Conservation (phyloP, 805 yeast genomes). For the Myxozyma neglecta region DNA sequence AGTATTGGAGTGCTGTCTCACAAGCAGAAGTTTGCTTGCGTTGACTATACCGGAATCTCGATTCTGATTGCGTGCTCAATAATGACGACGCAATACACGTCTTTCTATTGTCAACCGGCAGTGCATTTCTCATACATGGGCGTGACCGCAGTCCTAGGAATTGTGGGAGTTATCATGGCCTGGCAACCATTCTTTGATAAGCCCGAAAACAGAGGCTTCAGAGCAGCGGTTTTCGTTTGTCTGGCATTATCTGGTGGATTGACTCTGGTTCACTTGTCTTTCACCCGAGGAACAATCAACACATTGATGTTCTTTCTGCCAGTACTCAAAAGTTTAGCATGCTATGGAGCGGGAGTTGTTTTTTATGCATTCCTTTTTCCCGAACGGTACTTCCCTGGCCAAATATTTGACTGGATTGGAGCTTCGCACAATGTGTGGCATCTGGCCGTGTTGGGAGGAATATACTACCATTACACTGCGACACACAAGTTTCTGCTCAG, state of each 20-base stretch:
- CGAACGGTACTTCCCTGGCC: slow-evolving; percentile 61
- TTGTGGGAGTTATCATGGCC: slow-evolving; percentile 71
- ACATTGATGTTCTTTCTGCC: slow-evolving; percentile 65
- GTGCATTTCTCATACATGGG: slow-evolving; percentile 53
- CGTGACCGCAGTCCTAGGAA: slow-evolving; percentile 66
- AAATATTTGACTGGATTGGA: slow-evolving; percentile 49
- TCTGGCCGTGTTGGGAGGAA: slow-evolving; percentile 81
- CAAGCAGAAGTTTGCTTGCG: slow-evolving; percentile 81
- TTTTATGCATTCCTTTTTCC: slow-evolving; percentile 88
- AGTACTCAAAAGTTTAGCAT: slow-evolving; percentile 64
- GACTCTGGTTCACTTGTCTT: slow-evolving; percentile 58
- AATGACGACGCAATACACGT: slow-evolving; percentile 78
- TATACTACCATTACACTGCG: slow-evolving; percentile 84
- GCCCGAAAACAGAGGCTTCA: slow-evolving; percentile 76
- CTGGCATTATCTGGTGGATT: slow-evolving; percentile 73
- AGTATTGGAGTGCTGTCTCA: slow-evolving; percentile 60
- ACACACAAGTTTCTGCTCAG: slow-evolving; percentile 66
- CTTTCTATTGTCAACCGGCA: slow-evolving; percentile 61
- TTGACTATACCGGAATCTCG: slow-evolving; percentile 94
- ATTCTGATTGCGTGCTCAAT: slow-evolving; percentile 86
- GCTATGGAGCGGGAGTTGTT: slow-evolving; percentile 80
- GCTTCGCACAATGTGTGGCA: slow-evolving; percentile 99
- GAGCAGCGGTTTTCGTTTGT: slow-evolving; percentile 78
- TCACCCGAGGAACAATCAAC: slow-evolving; percentile 54
- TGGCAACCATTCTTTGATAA: slow-evolving; percentile 92